Conservation (phyloP, 306 rosid species). For the Neltuma alba region DNA sequence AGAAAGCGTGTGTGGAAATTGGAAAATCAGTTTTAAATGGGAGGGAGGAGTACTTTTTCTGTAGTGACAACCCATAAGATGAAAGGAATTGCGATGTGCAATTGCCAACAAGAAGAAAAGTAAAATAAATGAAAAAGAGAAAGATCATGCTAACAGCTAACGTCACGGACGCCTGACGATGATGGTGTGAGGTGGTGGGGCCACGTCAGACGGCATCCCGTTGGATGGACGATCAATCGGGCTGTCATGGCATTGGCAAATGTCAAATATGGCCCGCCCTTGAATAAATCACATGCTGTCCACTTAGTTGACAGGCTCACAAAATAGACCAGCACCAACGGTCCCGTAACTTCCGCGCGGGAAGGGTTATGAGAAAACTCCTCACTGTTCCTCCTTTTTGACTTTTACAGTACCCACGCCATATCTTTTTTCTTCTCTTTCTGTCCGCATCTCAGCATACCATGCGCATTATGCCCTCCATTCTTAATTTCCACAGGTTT, state of each 20-base stretch:
- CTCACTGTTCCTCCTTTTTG: conserved; percentile 14
- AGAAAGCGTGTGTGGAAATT: background rate
- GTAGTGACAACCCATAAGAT: background rate
- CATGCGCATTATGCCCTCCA: background rate
- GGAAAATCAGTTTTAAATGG: conserved; percentile 22
- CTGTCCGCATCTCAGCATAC: background rate
- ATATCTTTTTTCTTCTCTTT: conserved; percentile 12
- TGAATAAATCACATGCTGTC: background rate
- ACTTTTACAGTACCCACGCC: conserved; percentile 5
- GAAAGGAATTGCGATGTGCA: background rate
- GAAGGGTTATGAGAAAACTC: conserved; percentile 20
- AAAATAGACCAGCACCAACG: conserved; percentile 25
- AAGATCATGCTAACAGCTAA: background rate
- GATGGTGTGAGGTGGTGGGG: background rate
- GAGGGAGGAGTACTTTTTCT: background rate
- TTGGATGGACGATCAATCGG: background rate
- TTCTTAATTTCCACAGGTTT: background rate
- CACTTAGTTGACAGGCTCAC: background rate
- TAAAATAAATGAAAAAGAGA: background rate
- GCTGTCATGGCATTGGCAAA: background rate
- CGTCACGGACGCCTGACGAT: background rate
- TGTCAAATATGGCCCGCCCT: background rate
- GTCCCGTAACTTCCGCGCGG: conserved; percentile 40
- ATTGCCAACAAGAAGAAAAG: background rate
- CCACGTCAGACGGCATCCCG: conserved; percentile 17